phyloP scores from a whole-genome alignment of 495 filamentous ascomycete species.

The Collariella sp. region DNA sequence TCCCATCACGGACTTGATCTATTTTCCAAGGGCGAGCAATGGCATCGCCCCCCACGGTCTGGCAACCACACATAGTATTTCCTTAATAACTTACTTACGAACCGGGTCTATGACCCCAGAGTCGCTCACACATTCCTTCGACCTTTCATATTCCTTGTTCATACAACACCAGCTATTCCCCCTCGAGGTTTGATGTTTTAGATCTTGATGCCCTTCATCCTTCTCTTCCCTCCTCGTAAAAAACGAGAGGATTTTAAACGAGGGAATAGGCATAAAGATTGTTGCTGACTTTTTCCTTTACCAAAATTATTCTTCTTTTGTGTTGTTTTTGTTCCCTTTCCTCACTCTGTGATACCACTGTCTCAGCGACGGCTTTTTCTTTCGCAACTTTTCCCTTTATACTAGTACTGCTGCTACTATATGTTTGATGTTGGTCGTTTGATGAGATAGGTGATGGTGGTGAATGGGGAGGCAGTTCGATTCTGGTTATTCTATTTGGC shows the following conservation, averaged over 20 bases:
- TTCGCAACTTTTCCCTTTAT: slow-evolving; percentile 6
- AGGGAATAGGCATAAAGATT: too few relatives aligned
- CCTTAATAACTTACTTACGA: too few relatives aligned
- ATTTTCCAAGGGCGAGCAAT: not conserved
- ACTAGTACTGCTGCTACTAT: not conserved
- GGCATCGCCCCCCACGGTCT: not conserved
- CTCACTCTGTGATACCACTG: slow-evolving; percentile 5
- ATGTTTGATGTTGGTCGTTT: not conserved
- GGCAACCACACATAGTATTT: slow-evolving; percentile 2
- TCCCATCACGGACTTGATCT: not conserved
- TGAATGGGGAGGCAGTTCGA: too few relatives aligned
- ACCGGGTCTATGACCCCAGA: not conserved
- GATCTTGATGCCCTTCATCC: not conserved
- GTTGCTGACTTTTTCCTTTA: not conserved
- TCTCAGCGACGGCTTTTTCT: slow-evolving; percentile 10
- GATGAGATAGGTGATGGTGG: too few relatives aligned
- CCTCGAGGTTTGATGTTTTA: not conserved
- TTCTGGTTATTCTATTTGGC: too few relatives aligned
- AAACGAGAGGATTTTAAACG: too few relatives aligned
- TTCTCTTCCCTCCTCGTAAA: not conserved
- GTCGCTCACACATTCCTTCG: too few relatives aligned
- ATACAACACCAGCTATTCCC: not conserved
- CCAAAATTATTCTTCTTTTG: not conserved
- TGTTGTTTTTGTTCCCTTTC: too few relatives aligned
- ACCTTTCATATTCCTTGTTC: not conserved